phyloP scores from a whole-genome alignment of 352 stramenopile genomes.

The Phytophthora fragariaefolia region DNA sequence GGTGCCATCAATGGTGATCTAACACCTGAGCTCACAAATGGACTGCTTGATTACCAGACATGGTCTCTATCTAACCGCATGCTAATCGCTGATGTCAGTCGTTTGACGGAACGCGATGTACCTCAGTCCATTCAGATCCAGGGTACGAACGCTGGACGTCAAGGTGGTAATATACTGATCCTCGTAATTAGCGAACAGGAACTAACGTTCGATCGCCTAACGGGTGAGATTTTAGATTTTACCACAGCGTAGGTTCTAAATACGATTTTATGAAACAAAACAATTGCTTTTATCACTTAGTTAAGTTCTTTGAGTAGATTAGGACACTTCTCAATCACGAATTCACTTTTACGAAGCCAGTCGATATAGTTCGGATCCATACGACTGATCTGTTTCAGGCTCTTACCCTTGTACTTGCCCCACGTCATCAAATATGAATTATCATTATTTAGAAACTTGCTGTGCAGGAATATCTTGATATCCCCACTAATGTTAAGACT shows the following conservation, averaged over 20 bases:
- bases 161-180: constrained; percentile 27
- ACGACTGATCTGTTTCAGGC: background rate
- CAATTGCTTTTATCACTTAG: constrained; percentile 8
- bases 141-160: constrained; percentile 19
- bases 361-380: constrained; percentile 8
- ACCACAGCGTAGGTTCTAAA: background rate
- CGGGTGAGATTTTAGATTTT: constrained; percentile 18
- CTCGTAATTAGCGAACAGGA: constrained; percentile 25
- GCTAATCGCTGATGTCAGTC: constrained; percentile 17
- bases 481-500: background rate
- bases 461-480: background rate
- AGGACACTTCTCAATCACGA: constrained; percentile 30
- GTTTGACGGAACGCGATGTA: constrained; percentile 20
- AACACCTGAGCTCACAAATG: constrained; percentile 25
- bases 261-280: background rate
- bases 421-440: constrained; percentile 1
- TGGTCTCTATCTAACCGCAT: constrained; percentile 27
- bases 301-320: constrained; percentile 22
- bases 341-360: constrained; percentile 17
- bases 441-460: background rate
- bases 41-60: constrained; percentile 32
- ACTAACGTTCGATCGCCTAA: constrained; percentile 9
- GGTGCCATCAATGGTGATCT: constrained; percentile 33
- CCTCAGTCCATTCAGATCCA: constrained; percentile 31
- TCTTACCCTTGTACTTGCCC: background rate